phyloP scores from a whole-genome alignment of 345 rosid genomes.

The Raphanus sativus region DNA sequence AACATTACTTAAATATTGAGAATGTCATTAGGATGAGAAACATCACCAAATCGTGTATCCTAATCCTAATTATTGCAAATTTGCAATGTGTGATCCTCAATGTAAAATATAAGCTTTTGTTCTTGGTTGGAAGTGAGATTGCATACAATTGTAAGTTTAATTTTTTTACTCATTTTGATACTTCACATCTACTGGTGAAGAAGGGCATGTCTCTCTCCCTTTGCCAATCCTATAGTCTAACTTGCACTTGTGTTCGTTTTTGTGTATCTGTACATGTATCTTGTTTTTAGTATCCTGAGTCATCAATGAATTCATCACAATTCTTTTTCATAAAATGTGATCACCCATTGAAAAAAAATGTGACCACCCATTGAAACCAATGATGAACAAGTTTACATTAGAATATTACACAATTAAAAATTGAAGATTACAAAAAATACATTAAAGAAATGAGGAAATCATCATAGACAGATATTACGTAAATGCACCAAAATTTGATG shows the following conservation, averaged over 20 bases:
- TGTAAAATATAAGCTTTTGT: constrained; percentile 3
- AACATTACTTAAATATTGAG: background rate
- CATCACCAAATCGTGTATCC: background rate
- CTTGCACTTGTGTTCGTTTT: background rate
- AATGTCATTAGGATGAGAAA: background rate
- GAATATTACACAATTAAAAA: no score
- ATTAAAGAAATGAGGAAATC: no score
- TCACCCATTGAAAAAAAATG: no score
- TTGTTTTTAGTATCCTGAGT: background rate
- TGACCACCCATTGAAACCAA: no score
- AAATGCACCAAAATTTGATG: no score
- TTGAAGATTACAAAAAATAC: no score
- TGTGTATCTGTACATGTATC: no score
- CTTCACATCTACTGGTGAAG: background rate
- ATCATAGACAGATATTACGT: no score
- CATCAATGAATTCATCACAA: no score
- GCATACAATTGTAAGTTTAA: background rate
- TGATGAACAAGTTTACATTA: no score
- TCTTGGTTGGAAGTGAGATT: constrained; percentile 1
- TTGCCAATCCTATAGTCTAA: background rate
- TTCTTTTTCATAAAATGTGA: no score
- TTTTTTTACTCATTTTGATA: background rate
- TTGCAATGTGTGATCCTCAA: background rate
- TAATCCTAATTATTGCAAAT: no score
- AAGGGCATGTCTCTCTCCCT: background rate